A percentile compares a stretch with the other conserved stretches of the same genome.
These are phyloP conservation scores for Peterozyma xylosa DNA, from an alignment of 805 yeast genomes.

Conservation along the genomic window DNA sequence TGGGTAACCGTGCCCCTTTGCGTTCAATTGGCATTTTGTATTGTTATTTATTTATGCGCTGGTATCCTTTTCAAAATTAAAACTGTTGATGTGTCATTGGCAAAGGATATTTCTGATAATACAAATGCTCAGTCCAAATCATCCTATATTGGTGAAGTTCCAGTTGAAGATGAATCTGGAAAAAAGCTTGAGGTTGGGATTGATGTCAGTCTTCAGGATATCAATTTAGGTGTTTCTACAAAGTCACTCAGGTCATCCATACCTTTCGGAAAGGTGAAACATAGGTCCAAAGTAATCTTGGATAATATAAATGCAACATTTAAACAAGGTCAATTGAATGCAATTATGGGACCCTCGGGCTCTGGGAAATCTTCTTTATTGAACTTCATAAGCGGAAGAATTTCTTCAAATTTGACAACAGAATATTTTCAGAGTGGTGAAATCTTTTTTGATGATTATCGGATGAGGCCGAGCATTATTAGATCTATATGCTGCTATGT, in stretches of 20 bases:
- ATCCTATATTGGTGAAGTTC: not conserved
- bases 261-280: not conserved
- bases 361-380: constrained; percentile 59
- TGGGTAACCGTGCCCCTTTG: constrained; percentile 58
- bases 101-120: constrained; percentile 13
- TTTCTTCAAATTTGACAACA: constrained; percentile 25
- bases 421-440: constrained; percentile 27
- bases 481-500: constrained; percentile 51
- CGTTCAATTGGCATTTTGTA: constrained; percentile 41
- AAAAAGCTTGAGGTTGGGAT: constrained; percentile 4
- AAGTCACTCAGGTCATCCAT: not conserved
- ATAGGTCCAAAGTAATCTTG: constrained; percentile 24
- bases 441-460: constrained; percentile 22
- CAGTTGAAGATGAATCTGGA: not conserved
- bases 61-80: constrained; percentile 33
- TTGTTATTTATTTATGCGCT: constrained; percentile 40
- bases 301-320: constrained; percentile 38
- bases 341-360: constrained; percentile 68
- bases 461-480: constrained; percentile 1
- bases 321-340: constrained; percentile 45
- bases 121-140: constrained; percentile 2
- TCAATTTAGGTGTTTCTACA: constrained; percentile 15
- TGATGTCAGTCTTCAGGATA: constrained; percentile 12
- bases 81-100: constrained; percentile 38
- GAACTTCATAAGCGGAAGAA: constrained; percentile 48